These are phyloP conservation scores for Urostyla sp. DNA, from an alignment of 73 alveolate genomes.

Conservation along the genomic window DNA sequence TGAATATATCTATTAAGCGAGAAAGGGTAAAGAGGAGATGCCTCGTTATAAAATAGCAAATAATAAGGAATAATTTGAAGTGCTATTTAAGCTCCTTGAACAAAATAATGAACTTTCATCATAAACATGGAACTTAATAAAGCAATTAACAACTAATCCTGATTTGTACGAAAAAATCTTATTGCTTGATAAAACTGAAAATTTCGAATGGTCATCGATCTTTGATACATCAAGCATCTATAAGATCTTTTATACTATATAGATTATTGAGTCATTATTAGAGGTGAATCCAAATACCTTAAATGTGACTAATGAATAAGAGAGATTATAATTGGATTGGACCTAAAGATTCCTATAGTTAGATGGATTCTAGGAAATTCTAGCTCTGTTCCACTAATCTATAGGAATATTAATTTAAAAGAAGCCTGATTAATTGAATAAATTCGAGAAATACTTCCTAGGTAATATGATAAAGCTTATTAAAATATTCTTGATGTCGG, in stretches of 20 bases:
- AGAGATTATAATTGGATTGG: conserved; percentile 38
- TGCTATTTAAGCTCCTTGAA: conserved; percentile 63
- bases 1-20: conserved; percentile 53
- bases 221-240: conserved; percentile 52
- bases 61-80: conserved; percentile 71
- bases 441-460: conserved; percentile 67
- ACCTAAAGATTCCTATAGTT: conserved; percentile 31
- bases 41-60: conserved; percentile 84
- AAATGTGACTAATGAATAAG: not conserved
- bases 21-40: conserved; percentile 47
- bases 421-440: conserved; percentile 1
- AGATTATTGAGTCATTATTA: conserved; percentile 67
- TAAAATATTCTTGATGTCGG: conserved; percentile 66
- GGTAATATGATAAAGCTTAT: conserved; percentile 55
- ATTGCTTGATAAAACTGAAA: conserved; percentile 22
- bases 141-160: conserved; percentile 78
- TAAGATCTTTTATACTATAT: conserved; percentile 66
- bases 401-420: conserved; percentile 1
- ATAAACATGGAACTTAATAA: conserved; percentile 71
- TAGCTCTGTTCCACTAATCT: conserved; percentile 18
- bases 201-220: conserved; percentile 58
- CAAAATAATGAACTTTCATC: conserved; percentile 66
- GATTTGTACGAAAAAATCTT: conserved; percentile 53
- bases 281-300: conserved; percentile 46
- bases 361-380: conserved; percentile 61